Evolutionary conservation across 2,329 filamentous ascomycete genomes (phyloP).

Genomic region (Calonectria hawksworthii): DNA sequence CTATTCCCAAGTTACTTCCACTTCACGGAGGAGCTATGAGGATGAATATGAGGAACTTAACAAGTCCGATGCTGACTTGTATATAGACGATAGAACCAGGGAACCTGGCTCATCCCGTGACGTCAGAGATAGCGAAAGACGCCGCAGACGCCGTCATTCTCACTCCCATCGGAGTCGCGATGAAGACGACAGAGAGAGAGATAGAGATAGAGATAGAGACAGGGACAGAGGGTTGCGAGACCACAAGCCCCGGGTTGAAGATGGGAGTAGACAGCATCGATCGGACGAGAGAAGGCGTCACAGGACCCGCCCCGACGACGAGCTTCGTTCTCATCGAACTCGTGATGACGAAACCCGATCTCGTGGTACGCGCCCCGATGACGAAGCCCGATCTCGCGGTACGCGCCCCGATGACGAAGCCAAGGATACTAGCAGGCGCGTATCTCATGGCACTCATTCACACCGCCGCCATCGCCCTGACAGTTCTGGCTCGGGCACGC

Average conservation of each 20-base stretch:
- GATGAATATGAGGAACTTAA: constrained; percentile 57
- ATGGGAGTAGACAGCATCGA: constrained; percentile 41
- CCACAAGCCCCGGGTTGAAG: constrained; percentile 38
- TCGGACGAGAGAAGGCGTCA: constrained; percentile 48
- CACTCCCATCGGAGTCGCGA: constrained; percentile 51
- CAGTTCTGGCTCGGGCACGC: constrained; percentile 52
- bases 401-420: constrained; percentile 38
- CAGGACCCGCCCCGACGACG: constrained; percentile 38
- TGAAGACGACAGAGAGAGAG: constrained; percentile 45
- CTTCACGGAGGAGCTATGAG: constrained; percentile 51
- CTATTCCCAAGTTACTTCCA: constrained; percentile 51
- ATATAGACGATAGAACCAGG: constrained; percentile 65
- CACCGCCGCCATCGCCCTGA: constrained; percentile 57
- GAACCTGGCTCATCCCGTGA: constrained; percentile 52
- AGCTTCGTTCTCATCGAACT: constrained; percentile 35
- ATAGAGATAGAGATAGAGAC: neutral
- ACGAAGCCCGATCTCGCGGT: constrained; percentile 35
- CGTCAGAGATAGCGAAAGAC: constrained; percentile 56
- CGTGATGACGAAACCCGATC: constrained; percentile 39
- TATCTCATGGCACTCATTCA: constrained; percentile 47
- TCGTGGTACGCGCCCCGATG: constrained; percentile 34
- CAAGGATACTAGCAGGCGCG: constrained; percentile 35
- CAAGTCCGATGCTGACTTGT: constrained; percentile 68
- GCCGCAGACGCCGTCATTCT: constrained; percentile 58
- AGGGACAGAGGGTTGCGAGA: constrained; percentile 35